phyloP scores from a whole-genome alignment of 441 rosid genomes.

The Dalechampia spathulata region DNA sequence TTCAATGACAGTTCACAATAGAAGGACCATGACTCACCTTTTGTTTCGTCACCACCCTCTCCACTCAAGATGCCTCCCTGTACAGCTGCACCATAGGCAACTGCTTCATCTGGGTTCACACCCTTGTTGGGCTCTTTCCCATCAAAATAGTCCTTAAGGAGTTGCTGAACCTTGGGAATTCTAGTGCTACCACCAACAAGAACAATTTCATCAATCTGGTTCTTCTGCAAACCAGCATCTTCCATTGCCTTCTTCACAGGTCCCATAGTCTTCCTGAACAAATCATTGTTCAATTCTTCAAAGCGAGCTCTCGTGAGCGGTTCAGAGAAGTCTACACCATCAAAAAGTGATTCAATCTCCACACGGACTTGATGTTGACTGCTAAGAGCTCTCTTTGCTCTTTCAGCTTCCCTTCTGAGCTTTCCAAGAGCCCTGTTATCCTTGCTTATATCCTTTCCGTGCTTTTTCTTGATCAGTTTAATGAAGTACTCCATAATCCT shows the following conservation, averaged over 20 bases:
- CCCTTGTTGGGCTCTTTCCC: conserved; percentile 99
- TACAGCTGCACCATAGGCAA: conserved; percentile 98
- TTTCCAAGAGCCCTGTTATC: conserved; percentile 90
- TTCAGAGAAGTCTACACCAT: conserved; percentile 85
- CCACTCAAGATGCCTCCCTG: conserved; percentile 98
- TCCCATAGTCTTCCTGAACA: conserved; percentile 96
- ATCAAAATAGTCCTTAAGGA: conserved; percentile 84
- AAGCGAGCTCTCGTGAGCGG: conserved; percentile 93
- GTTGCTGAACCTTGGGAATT: conserved; percentile 98
- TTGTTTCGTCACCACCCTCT: conserved; percentile 99
- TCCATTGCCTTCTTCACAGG: conserved; percentile 99
- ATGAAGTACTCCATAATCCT: conserved; percentile 95
- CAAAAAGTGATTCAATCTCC: conserved; percentile 87
- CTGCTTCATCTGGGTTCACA: conserved; percentile 99
- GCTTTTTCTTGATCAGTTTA: conserved; percentile 94
- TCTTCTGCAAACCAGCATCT: conserved; percentile 83
- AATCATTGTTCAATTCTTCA: conserved; percentile 81
- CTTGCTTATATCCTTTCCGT: conserved; percentile 93
- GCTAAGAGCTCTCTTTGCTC: conserved; percentile 96
- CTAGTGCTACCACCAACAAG: conserved; percentile 98
- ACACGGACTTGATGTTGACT: conserved; percentile 97
- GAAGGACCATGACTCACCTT: conserved; percentile 51
- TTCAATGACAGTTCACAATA: too few species aligned
- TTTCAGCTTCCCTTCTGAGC: conserved; percentile 75
- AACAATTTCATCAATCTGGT: conserved; percentile 89